Evolutionary conservation across 805 yeast genomes (phyloP).

Genomic region (Yamadazyma tumulicola): DNA sequence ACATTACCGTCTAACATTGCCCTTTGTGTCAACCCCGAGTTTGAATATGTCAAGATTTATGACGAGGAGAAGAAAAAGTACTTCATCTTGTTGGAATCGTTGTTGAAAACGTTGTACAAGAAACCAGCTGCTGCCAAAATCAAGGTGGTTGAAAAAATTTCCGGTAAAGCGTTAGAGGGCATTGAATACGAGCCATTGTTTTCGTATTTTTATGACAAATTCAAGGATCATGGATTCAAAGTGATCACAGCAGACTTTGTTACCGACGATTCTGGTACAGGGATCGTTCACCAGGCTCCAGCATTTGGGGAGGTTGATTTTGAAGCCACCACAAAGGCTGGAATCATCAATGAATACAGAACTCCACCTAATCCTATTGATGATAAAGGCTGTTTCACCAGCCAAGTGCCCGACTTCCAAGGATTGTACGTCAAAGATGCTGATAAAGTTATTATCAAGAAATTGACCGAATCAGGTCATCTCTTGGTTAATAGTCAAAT

Average conservation of each 20-base stretch:
- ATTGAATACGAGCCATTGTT: conserved; percentile 78
- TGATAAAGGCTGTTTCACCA: conserved; percentile 83
- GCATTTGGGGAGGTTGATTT: conserved; percentile 99
- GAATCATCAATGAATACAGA: conserved; percentile 65
- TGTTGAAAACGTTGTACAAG: conserved; percentile 83
- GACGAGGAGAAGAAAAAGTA: conserved; percentile 83
- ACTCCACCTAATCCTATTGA: conserved; percentile 93
- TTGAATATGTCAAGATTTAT: conserved; percentile 87
- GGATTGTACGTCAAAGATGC: conserved; percentile 95
- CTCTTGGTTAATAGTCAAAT: conserved; percentile 76
- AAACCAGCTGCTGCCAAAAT: conserved; percentile 89
- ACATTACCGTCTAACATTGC: conserved; percentile 94
- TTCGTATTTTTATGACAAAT: conserved; percentile 72
- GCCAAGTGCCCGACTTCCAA: conserved; percentile 66
- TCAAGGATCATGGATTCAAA: conserved; percentile 73
- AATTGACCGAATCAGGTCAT: conserved; percentile 73
- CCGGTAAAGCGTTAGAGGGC: conserved; percentile 80
- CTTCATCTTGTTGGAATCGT: conserved; percentile 80
- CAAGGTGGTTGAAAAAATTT: conserved; percentile 74
- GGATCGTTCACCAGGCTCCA: conserved; percentile 98
- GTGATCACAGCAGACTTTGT: conserved; percentile 84
- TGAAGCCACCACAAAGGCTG: conserved; percentile 70
- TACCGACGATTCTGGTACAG: conserved; percentile 94
- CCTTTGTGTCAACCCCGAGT: conserved; percentile 84
- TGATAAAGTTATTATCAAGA: conserved; percentile 84